Percentiles rank a stretch among this genome's conserved stretches.
Evolutionary conservation across 192 early-diverging fungal genomes (phyloP).

Genomic region (Dissophora globulifera): DNA sequence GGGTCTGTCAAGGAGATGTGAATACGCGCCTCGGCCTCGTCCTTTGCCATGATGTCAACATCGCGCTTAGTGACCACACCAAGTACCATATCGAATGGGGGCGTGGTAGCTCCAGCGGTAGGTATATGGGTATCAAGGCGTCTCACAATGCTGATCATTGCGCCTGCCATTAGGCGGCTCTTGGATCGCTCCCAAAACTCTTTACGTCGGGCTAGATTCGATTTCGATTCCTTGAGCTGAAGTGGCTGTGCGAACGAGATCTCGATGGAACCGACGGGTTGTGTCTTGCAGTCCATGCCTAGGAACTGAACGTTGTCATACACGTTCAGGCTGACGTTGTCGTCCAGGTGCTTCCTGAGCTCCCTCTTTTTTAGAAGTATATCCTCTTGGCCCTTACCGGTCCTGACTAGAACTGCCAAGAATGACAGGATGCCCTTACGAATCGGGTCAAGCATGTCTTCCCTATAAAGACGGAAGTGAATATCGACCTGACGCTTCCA

Average conservation of each 20-base stretch:
- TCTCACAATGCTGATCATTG: constrained; percentile 56
- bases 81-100: constrained; percentile 46
- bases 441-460: constrained; percentile 64
- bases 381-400: constrained; percentile 10
- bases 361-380: constrained; percentile 18
- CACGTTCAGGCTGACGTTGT: constrained; percentile 50
- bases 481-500: constrained; percentile 61
- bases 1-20: constrained; percentile 44
- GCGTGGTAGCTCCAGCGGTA: too few species aligned
- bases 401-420: constrained; percentile 22
- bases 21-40: constrained; percentile 16
- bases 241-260: constrained; percentile 43
- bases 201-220: constrained; percentile 10
- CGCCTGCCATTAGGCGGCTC: constrained; percentile 55
- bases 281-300: constrained; percentile 31
- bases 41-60: constrained; percentile 22
- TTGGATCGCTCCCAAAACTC: constrained; percentile 61
- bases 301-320: constrained; percentile 50
- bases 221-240: constrained; percentile 1
- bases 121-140: too few species aligned
- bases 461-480: constrained; percentile 69
- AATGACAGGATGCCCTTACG: constrained; percentile 57
- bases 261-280: constrained; percentile 23
- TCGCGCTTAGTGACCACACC: constrained; percentile 54
- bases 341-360: constrained; percentile 26